Base-by-base conservation (phyloP, 2,329 filamentous ascomycete genomes). In the Xylariales sp. region DNA sequence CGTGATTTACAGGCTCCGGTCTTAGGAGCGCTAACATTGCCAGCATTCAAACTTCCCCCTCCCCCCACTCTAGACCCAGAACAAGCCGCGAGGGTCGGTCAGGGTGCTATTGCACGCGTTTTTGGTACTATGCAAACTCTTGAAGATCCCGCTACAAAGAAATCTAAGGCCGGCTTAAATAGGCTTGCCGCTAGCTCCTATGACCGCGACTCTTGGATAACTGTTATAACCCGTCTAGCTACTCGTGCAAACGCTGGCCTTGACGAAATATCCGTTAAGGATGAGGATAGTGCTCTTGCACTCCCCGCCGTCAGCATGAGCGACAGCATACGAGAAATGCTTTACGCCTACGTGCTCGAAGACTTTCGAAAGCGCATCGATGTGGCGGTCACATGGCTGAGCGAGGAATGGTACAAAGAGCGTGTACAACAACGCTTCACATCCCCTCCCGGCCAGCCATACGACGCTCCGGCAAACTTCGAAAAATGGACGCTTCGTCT, bases 371-470 rank as follows among this genome's bases (percentile, higher is more conserved):
- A 87, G 69, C 90, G 96, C 50, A 94, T 98, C 70, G 94, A 97
- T 73, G 88, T 96, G 28, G 95, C 94, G 1, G 93, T 98, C 59
- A 90, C 91, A 7, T 99, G 96, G 96, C 85, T 99, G 16, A 97
- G 91, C 74, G 96, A 99, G 79, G 96, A 99, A 81, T 99, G 96
- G 95, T 98, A 97, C 80, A 97, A 94, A 75, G 95, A 98, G 78
- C 89, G 85, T 50, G 80, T 93, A 39, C 81, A 85, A 64, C 69
- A 75, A 53, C 73, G 68, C 80, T 78, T 81, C 82, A 71, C 81
- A 78, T 68, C 82, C 76, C 55, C 78, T 70, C 65, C 83, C 79
- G 62, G 76, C 77, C n/a, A 79, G 79, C 41, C 80, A 77, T 55
- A 78, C 10, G 83, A 85, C 48, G 84, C 85, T 7, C 84, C 87